Conservation (phyloP, 495 filamentous ascomycete genomes). For the Penicillium tannophilum region DNA sequence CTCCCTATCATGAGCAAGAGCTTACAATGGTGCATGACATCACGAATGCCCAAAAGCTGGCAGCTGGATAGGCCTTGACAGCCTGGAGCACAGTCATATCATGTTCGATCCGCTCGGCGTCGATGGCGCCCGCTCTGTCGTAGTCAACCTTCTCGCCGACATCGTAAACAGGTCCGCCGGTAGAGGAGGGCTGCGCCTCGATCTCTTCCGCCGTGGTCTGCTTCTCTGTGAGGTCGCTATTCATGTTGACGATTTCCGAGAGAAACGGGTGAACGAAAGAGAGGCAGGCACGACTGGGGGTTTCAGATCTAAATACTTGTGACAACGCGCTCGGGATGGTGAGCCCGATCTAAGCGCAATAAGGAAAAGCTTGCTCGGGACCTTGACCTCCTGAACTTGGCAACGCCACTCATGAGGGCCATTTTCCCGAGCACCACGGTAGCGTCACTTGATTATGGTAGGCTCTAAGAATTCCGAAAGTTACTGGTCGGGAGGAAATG, state of each 20-base stretch:
- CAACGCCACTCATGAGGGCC: conserved; percentile 18
- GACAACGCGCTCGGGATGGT: conserved; percentile 24
- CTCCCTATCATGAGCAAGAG: conserved; percentile 22
- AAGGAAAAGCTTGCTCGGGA: conserved; percentile 34
- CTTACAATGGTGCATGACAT: conserved; percentile 57
- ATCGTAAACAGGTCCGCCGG: conserved; percentile 41
- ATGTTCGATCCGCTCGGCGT: conserved; percentile 48
- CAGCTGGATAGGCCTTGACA: conserved; percentile 49
- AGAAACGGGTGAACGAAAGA: conserved; percentile 31
- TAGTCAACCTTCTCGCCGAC: conserved; percentile 47
- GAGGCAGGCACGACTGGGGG: conserved; percentile 30
- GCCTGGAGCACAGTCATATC: conserved; percentile 51
- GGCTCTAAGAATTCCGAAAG: no score
- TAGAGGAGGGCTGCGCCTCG: conserved; percentile 39
- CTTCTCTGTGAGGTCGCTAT: conserved; percentile 39
- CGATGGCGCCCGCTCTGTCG: conserved; percentile 48
- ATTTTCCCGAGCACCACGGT: conserved; percentile 24
- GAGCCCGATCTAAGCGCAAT: conserved; percentile 27
- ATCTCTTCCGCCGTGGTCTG: conserved; percentile 37
- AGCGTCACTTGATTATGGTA: conserved; percentile 28
- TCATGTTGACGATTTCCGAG: conserved; percentile 43
- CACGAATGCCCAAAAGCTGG: conserved; percentile 53
- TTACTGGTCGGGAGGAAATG: conserved; percentile 25
- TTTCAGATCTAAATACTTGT: conserved; percentile 36
- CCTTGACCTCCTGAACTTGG: conserved; percentile 24